Percentiles rank a stretch among this genome's conserved stretches.
These are phyloP conservation scores for Salvia splendens DNA, from an alignment of 257 asterid genomes.

Conservation along the genomic window DNA sequence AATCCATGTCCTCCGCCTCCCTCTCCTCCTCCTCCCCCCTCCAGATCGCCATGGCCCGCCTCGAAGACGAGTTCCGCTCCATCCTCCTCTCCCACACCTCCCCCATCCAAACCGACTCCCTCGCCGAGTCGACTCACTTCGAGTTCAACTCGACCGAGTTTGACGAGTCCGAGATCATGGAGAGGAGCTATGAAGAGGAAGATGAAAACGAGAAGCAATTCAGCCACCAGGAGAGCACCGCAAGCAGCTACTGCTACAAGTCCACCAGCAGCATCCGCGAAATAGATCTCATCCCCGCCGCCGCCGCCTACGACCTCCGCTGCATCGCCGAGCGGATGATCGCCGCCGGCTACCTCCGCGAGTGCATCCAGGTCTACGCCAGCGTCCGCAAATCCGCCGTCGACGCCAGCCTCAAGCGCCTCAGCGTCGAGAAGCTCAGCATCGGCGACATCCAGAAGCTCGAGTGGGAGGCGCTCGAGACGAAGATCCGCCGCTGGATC, in stretches of 20 bases:
- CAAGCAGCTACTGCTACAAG: constrained; percentile 52
- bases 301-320: constrained; percentile 72
- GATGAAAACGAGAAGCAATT: constrained; percentile 41
- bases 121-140: constrained; percentile 48
- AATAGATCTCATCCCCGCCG: constrained; percentile 61
- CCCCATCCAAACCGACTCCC: constrained; percentile 61
- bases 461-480: constrained; percentile 80
- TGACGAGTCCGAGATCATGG: too few species aligned
- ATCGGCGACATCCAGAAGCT: constrained; percentile 86
- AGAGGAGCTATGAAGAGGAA: too few species aligned
- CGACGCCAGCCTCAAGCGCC: constrained; percentile 57
- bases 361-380: constrained; percentile 89
- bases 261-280: constrained; percentile 66
- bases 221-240: constrained; percentile 72
- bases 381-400: constrained; percentile 69
- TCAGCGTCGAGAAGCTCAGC: constrained; percentile 69
- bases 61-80: constrained; percentile 90
- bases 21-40: constrained; percentile 51
- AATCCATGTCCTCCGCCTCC: constrained; percentile 46
- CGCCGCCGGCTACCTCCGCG: constrained; percentile 60
- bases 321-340: constrained; percentile 85
- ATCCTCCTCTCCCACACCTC: constrained; percentile 66
- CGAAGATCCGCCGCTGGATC: constrained; percentile 85
- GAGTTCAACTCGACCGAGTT: constrained; percentile 46
- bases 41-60: constrained; percentile 96